These are phyloP conservation scores for Polytrichum commune DNA, from an alignment of 225 moss, liverwort and hornwort species.

Conservation along the genomic window DNA sequence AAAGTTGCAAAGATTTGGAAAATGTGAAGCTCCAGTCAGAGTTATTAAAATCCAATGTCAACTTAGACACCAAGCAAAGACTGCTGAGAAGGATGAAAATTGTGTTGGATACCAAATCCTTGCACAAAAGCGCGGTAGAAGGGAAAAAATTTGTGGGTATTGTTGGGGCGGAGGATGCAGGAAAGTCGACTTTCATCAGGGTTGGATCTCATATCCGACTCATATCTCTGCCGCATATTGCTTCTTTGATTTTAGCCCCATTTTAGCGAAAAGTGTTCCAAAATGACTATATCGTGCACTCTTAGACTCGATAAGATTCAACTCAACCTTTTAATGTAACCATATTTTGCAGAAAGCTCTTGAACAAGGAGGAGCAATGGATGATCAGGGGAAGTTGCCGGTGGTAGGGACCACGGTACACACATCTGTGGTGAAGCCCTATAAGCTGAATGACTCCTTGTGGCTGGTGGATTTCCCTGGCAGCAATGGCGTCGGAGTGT, in stretches of 20 bases:
- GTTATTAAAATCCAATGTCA: neutral
- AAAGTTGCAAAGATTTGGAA: too few species aligned
- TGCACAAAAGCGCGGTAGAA: neutral
- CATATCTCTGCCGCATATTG: neutral
- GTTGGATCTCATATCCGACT: neutral
- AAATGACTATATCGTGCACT: too few species aligned
- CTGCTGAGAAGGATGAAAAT: constrained; percentile 2
- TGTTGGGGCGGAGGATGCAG: constrained; percentile 3
- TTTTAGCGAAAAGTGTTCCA: too few species aligned
- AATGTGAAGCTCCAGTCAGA: too few species aligned
- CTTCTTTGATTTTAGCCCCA: too few species aligned
- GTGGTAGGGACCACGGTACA: too few species aligned
- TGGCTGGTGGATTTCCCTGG: neutral
- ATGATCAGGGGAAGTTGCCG: too few species aligned
- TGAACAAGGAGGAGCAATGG: too few species aligned
- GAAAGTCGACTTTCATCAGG: constrained; percentile 6
- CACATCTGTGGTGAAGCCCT: neutral
- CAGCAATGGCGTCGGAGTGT: neutral
- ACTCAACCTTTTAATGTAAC: neutral
- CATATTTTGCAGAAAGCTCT: neutral
- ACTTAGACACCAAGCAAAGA: neutral
- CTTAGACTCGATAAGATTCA: neutral
- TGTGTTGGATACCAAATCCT: neutral
- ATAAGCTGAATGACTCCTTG: neutral
- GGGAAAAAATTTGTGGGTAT: neutral